Evolutionary conservation across 306 rosid species (phyloP).

Genomic region (Trichosanthes cucumerina): DNA sequence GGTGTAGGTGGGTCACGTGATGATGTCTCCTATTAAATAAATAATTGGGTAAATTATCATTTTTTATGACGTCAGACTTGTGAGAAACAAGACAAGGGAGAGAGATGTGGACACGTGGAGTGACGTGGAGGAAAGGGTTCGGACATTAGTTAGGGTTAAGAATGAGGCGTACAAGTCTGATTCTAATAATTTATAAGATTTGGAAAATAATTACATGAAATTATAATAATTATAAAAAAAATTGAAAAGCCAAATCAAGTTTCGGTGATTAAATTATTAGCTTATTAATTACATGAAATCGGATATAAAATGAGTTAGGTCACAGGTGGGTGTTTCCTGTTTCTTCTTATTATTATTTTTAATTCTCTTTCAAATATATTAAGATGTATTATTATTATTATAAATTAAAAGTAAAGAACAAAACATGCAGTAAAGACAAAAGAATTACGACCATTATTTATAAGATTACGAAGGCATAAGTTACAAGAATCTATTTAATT

Average conservation of each 20-base stretch:
- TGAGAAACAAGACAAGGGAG: background rate
- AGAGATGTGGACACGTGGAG: background rate
- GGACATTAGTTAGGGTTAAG: background rate
- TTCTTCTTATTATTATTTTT: background rate
- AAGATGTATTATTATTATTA: too few relatives aligned
- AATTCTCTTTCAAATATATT: too few relatives aligned
- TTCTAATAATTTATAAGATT: too few relatives aligned
- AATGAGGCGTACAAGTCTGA: background rate
- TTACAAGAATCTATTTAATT: too few relatives aligned
- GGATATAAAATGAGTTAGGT: background rate
- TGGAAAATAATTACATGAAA: too few relatives aligned
- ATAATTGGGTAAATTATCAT: background rate
- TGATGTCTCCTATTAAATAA: background rate
- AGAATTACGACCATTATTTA: too few relatives aligned
- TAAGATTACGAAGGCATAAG: too few relatives aligned
- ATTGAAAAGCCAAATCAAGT: background rate
- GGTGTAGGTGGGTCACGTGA: background rate
- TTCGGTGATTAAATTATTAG: background rate
- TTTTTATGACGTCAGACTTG: background rate
- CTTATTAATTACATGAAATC: background rate
- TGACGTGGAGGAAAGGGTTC: too few relatives aligned
- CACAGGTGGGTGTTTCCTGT: background rate
- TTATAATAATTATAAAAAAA: background rate
- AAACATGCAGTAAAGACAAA: too few relatives aligned
- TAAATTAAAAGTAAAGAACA: too few relatives aligned